Evolutionary conservation across 2,329 filamentous ascomycete genomes (phyloP), one percentile per base, ranked within the genome.

Genomic region (Verticillium isaacii): DNA sequence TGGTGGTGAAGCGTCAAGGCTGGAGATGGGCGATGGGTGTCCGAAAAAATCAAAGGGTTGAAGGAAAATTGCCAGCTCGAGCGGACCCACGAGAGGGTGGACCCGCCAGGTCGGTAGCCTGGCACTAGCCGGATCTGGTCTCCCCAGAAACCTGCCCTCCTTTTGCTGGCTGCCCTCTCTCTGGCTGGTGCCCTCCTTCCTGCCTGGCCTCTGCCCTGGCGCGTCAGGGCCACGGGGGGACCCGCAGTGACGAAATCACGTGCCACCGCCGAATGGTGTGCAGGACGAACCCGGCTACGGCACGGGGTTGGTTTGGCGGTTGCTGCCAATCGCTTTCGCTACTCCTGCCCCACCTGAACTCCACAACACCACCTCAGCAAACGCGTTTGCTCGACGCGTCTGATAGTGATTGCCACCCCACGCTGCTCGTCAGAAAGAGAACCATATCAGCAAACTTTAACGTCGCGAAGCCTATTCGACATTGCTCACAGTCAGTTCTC

Each of bases 41-140:
- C 56, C 34, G 41, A 66, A 66, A 66, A 66, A 66, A 65, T 63
- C 59, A 61, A 64, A 64, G 64, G 64, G 62, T 62, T 63, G 63
- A 64, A 62, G 64, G 64, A 66, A 66, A 66, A 66, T 66, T 66
- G 64, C 63, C 64, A 66, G 64, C 63, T 66, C 41, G 41, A 50
- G 41, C 41, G 41, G 41, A 50, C 41, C 41, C 41, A 50, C 41
- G 41, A 50, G 41, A 50, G 41, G 19, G 41, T 50, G 41, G 41
- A 23, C 41, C 41, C 41, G 41, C n/a, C n/a, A 19, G 41, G 41
- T 50, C 19, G 41, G 41, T 50, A 50, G 41, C 41, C 41, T 23
- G 41, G n/a, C 41, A n/a, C 41, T 50, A 50, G 41, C 41, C 19
- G 41, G 17, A 19, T 50, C n/a, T 50, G 41, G 19, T 50, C 41